Evolutionary conservation across 164 flowering plant species (phyloP), one percentile per base, ranked within the genome.

Genomic region (Berberis vulgaris): DNA sequence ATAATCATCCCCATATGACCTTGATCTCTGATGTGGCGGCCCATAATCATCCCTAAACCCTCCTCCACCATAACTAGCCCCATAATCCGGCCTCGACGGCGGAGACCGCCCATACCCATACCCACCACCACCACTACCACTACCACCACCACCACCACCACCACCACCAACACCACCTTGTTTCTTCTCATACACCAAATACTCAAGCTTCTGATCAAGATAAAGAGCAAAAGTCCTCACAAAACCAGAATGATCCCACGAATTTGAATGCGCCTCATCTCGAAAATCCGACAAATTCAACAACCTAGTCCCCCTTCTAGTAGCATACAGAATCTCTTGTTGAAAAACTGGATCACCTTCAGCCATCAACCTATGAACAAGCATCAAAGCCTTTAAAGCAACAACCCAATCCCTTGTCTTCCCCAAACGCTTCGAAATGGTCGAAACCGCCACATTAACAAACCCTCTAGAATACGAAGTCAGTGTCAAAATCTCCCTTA

Each of bases 351-450:
- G 76, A 69, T 77, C 80, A 10, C 89, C 96, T 54, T 87, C 88
- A 8, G 42, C 52, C 62, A 86, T 44, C 45, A 87, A 60, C 64
- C 86, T 63, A 46, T 87, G 96, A 6, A 89, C 83, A 40, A 89
- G 82, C 73, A 77, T 69, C 62, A 89, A 56, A 1, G 82, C 77
- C 76, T 89, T 89, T 13, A 89, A 65, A 2, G 91, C 96, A 49
- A 89, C 96, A 47, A 83, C 74, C 91, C 91, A 87, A 63, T 89
- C 87, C 7, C 71, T 79, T 11, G 96, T 87, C 62, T 82, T 84
- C 7, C 80, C 72, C 9, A 89, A 63, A 42, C 96, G 69, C 73
- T 67, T 84, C 13, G 86, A 78, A 0, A 89, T 62, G 1, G 78
- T 67, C 1, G 72, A 68, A 1, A 87, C 79, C 62, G 83, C 82